These are phyloP conservation scores for Periconia macrospinosa DNA, from an alignment of 2,329 filamentous ascomycete species.

Conservation along the genomic window DNA sequence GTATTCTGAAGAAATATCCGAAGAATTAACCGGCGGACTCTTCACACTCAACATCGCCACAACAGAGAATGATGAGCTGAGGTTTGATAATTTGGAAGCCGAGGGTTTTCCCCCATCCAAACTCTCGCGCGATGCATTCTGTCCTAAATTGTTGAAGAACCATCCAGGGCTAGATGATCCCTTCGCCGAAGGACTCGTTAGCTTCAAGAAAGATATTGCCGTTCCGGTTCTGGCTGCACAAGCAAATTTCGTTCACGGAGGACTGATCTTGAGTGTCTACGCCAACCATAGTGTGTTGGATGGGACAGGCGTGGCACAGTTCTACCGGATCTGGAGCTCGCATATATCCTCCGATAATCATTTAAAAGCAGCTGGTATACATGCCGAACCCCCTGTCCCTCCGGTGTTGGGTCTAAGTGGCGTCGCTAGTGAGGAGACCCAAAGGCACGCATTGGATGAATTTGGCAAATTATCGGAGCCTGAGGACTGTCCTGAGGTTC, in stretches of 20 bases:
- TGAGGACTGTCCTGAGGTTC: slow-evolving; percentile 3
- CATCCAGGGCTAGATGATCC: slow-evolving; percentile 6
- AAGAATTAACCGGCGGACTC: slow-evolving; percentile 8
- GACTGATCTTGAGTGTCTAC: slow-evolving; percentile 30
- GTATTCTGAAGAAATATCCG: slow-evolving; percentile 12
- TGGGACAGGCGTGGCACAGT: slow-evolving; percentile 14
- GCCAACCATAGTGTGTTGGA: slow-evolving; percentile 26
- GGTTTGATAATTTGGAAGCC: slow-evolving; percentile 9
- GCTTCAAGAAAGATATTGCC: slow-evolving; percentile 8
- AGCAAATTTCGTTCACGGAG: slow-evolving; percentile 29
- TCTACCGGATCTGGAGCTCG: slow-evolving; percentile 17
- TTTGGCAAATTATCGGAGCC: background rate
- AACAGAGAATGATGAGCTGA: background rate
- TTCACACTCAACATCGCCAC: background rate
- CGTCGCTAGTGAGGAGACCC: background rate
- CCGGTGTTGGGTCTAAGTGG: background rate
- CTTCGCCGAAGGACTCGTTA: slow-evolving; percentile 3
- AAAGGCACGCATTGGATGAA: slow-evolving; percentile 1
- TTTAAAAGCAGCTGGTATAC: background rate
- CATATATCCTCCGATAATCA: background rate
- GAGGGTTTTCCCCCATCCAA: slow-evolving; percentile 11
- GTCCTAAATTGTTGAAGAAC: slow-evolving; percentile 1
- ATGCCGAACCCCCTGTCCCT: too few species aligned
- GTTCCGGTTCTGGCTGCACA: slow-evolving; percentile 24
- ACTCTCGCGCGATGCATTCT: slow-evolving; percentile 9